These are phyloP conservation scores for Ophiostoma montium DNA, from an alignment of 2,329 filamentous ascomycete genomes.

Conservation along the genomic window DNA sequence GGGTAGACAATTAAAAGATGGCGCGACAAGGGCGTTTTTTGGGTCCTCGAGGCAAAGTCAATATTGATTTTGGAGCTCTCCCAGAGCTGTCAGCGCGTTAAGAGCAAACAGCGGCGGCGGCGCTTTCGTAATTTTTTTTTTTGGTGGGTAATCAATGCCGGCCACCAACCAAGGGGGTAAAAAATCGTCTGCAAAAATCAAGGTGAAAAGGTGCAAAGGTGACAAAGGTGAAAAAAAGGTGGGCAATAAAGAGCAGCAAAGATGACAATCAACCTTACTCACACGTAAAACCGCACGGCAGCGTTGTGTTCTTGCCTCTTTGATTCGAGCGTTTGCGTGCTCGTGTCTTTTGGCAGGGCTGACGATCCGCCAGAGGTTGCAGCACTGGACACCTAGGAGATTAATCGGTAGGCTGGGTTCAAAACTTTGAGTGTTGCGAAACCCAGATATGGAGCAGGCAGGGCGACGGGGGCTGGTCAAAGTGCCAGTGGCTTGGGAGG, in stretches of 20 bases:
- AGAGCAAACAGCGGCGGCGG: neutral
- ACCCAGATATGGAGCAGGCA: neutral
- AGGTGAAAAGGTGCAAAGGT: neutral
- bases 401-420: neutral
- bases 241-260: neutral
- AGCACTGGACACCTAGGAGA: neutral
- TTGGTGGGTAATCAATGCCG: neutral
- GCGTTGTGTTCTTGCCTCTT: neutral
- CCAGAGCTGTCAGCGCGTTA: slow-evolving; percentile 2
- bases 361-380: neutral
- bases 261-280: neutral
- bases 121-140: slow-evolving; percentile 1
- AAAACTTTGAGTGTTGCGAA: neutral
- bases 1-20: neutral
- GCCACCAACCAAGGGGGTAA: neutral
- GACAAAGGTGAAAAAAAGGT: neutral
- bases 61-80: slow-evolving; percentile 10
- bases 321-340: neutral
- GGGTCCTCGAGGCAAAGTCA: slow-evolving; percentile 4
- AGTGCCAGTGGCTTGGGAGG: neutral
- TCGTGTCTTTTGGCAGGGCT: neutral
- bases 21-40: neutral
- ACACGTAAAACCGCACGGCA: neutral
- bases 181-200: neutral
- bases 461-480: neutral